A percentile compares a stretch with the other conserved stretches of the same genome.
These are phyloP conservation scores for Penicillium parvum DNA, from an alignment of 495 filamentous ascomycete genomes.

Conservation along the genomic window DNA sequence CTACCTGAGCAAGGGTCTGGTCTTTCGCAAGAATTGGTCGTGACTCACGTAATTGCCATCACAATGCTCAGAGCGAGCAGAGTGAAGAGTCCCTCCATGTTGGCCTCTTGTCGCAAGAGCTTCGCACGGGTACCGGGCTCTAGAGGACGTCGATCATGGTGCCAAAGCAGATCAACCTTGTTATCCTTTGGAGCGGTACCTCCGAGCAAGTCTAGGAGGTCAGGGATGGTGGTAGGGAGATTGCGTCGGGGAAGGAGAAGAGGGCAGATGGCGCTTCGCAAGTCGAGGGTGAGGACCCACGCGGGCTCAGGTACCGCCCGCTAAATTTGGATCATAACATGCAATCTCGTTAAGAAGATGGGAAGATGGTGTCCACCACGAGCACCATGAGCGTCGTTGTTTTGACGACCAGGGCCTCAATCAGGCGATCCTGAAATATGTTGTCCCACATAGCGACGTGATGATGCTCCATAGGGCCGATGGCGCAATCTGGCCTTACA, in stretches of 20 bases:
- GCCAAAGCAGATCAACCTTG: neutral
- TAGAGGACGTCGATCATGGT: slow-evolving; percentile 25
- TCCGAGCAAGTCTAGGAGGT: neutral
- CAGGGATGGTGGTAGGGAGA: neutral
- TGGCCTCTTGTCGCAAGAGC: slow-evolving; percentile 24
- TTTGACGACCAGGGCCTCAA: too few species aligned
- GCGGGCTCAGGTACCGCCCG: slow-evolving; percentile 18
- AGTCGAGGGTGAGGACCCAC: slow-evolving; percentile 10
- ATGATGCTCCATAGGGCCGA: neutral
- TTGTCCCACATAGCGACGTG: neutral
- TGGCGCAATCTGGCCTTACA: slow-evolving; percentile 1
- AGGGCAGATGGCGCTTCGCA: neutral
- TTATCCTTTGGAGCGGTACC: neutral
- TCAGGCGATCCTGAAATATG: neutral
- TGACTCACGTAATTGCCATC: slow-evolving; percentile 84
- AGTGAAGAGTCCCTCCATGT: slow-evolving; percentile 78
- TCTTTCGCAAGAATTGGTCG: too few species aligned
- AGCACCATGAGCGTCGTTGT: too few species aligned
- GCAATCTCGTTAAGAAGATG: too few species aligned
- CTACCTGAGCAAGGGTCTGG: neutral
- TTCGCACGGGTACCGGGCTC: slow-evolving; percentile 21
- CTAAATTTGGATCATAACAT: slow-evolving; percentile 13
- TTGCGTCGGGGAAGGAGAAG: neutral
- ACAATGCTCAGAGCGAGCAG: slow-evolving; percentile 80
- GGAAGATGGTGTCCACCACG: too few species aligned